Evolutionary conservation across 2,329 filamentous ascomycete species (phyloP).

Genomic region (Colletotrichum tanaceti): DNA sequence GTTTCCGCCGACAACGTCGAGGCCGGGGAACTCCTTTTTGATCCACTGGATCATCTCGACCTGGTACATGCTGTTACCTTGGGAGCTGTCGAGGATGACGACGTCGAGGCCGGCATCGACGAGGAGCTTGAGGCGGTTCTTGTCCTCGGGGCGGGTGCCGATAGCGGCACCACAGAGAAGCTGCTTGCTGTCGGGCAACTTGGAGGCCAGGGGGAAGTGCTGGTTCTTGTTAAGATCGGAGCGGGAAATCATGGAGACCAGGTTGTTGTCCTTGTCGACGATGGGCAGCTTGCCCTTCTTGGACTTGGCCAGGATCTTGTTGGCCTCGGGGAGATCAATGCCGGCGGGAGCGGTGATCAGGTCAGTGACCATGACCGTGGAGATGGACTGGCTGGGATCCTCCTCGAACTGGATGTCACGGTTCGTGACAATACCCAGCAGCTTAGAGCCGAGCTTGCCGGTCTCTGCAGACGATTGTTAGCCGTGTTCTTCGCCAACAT

Average conservation of each 20-base stretch:
- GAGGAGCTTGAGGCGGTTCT: conserved; percentile 83
- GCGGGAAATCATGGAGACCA: conserved; percentile 91
- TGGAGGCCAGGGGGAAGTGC: conserved; percentile 95
- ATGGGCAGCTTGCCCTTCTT: conserved; percentile 99
- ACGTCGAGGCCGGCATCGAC: conserved; percentile 96
- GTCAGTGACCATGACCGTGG: conserved; percentile 94
- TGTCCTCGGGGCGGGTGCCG: conserved; percentile 94
- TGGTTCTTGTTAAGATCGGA: conserved; percentile 99
- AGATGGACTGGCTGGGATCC: conserved; percentile 76
- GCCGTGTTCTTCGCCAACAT: conserved; percentile 42
- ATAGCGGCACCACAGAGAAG: conserved; percentile 95
- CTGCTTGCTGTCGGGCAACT: conserved; percentile 97
- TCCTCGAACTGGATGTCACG: conserved; percentile 98
- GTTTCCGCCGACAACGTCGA: conserved; percentile 98
- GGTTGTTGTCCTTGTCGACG: conserved; percentile 83
- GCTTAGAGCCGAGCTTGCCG: conserved; percentile 93
- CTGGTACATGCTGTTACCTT: conserved; percentile 99
- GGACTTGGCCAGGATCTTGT: conserved; percentile 90
- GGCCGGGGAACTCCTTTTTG: conserved; percentile 84
- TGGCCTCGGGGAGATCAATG: conserved; percentile 87
- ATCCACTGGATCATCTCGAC: conserved; percentile 98
- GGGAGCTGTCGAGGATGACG: conserved; percentile 93
- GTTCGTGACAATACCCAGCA: conserved; percentile 97
- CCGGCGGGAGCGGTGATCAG: conserved; percentile 88
- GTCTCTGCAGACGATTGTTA: conserved; percentile 72